Evolutionary conservation across 2,329 filamentous ascomycete genomes (phyloP), one percentile per base, ranked within the genome.

Genomic region (Neofusicoccum umdonicola): DNA sequence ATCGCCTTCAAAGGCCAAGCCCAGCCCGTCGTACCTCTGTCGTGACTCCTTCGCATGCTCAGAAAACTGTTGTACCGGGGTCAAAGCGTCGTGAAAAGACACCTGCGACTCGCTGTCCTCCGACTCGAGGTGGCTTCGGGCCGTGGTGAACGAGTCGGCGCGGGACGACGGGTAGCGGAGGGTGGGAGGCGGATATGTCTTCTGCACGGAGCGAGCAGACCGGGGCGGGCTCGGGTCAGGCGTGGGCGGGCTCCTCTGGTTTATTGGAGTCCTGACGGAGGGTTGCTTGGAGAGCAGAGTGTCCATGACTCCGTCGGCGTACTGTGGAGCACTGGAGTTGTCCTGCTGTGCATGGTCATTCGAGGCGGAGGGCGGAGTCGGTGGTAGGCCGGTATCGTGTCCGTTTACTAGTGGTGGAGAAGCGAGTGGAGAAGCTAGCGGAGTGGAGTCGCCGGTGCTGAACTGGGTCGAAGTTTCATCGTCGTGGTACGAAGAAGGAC

Each of bases 91-190:
- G 27, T 66, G 66, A 48, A 69, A 50, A 2, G 75, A 75, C 2
- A 73, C 73, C n/a, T 63, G 67, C 3, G 71, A 69, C 41, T 71
- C 69, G 66, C 74, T 74, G 47, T 70, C 67, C 42, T 78, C 75
- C 0, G 76, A 76, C 4, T 71, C 67, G 9, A 71, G 73, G 15
- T 79, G 77, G 68, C 82, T 80, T 64, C 74, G 73, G 11, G 81
- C 81, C 1, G 81, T 83, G 50, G 73, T 77, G 68, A 81, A 82
- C 0, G 80, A 82, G 31, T 82, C 80, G 37, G 79, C 79, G 35
- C 74, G 67, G 22, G 77, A 80, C 5, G 81, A 82, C 7, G 80
- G 75, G 66, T 76, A 76, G 34, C 72, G 67, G 39, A 72, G 69
- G 5, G 67, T 66, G 2, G 75, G 65, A 45, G 69, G 67, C 6